Conservation (phyloP, 148 eudicot species). For the Pharnaceum exiguum region DNA sequence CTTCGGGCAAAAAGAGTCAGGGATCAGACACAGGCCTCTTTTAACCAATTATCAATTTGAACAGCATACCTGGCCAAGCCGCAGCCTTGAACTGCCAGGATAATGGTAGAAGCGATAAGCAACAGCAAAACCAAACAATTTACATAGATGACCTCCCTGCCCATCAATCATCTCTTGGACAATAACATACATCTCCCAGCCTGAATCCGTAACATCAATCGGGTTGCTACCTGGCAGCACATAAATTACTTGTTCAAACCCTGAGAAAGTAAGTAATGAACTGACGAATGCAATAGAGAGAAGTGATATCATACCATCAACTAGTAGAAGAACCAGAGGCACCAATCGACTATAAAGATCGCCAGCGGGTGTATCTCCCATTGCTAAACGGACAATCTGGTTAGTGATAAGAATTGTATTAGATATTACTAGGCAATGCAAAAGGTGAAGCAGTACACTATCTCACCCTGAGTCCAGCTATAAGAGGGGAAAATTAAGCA, state of each 20-base stretch:
- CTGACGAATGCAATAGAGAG: background rate
- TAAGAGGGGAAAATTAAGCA: too few relatives aligned
- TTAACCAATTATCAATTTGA: conserved; percentile 1
- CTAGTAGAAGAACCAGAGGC: conserved; percentile 88
- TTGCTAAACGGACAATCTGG: conserved; percentile 66
- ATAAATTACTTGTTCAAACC: background rate
- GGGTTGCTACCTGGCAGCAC: conserved; percentile 76
- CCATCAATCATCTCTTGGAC: conserved; percentile 38
- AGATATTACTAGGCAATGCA: background rate
- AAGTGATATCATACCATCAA: conserved; percentile 57
- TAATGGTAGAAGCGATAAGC: conserved; percentile 70
- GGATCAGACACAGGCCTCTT: background rate
- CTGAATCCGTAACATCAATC: conserved; percentile 79
- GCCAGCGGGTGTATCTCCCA: conserved; percentile 58
- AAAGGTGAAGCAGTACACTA: background rate
- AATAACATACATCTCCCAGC: conserved; percentile 73
- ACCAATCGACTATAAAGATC: conserved; percentile 77
- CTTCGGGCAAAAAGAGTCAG: background rate
- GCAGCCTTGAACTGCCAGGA: conserved; percentile 57
- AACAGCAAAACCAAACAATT: conserved; percentile 80
- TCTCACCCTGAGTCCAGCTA: too few relatives aligned
- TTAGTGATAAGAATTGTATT: background rate
- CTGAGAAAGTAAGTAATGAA: background rate
- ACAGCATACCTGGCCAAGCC: conserved; percentile 74
- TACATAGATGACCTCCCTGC: conserved; percentile 31